Conservation (phyloP, 192 early-diverging fungal genomes). For the Podila minutissima region DNA sequence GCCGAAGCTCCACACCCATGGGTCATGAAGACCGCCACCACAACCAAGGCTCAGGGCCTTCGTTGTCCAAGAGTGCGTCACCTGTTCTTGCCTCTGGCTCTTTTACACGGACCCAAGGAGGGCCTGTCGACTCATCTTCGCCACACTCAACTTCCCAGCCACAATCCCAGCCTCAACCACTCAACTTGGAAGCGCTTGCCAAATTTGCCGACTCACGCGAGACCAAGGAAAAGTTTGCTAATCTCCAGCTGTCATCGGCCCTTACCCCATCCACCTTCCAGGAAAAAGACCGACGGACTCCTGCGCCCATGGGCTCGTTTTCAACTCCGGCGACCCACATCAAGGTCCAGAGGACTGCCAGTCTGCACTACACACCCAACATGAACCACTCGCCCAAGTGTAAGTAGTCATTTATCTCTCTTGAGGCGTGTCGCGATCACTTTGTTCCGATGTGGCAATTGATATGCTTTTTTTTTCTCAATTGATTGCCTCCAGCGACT, state of each 20-base stretch:
- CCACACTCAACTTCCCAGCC: background rate
- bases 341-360: constrained; percentile 48
- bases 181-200: constrained; percentile 43
- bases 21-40: background rate
- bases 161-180: constrained; percentile 12
- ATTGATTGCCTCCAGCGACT: background rate
- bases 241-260: constrained; percentile 32
- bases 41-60: background rate
- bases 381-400: constrained; percentile 17
- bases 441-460: too few species aligned
- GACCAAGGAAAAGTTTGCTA: constrained; percentile 38
- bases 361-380: constrained; percentile 23
- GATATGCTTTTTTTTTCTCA: too few species aligned
- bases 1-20: background rate
- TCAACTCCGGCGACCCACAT: constrained; percentile 20
- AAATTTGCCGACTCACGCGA: constrained; percentile 38
- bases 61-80: background rate
- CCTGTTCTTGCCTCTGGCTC: background rate
- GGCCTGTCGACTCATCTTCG: background rate
- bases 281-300: constrained; percentile 35
- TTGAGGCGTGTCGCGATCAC: too few species aligned
- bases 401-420: background rate
- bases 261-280: constrained; percentile 8
- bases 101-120: background rate
- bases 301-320: constrained; percentile 27